Percentiles rank a stretch among this genome's conserved stretches.
Conservation (phyloP, 257 asterid genomes). For the Plantago elongata region DNA sequence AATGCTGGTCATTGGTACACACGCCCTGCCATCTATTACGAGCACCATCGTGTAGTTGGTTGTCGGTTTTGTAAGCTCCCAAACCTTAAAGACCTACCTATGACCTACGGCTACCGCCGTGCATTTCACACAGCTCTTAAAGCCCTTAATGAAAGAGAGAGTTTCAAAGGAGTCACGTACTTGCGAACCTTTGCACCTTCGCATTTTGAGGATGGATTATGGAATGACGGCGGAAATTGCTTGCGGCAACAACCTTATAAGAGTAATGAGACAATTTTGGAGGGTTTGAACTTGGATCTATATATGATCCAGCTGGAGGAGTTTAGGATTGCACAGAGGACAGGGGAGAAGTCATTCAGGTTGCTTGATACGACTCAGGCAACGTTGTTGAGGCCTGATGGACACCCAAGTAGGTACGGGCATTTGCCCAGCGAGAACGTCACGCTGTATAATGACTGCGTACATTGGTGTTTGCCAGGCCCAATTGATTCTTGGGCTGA, state of each 20-base stretch:
- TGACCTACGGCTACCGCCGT: conserved; percentile 36
- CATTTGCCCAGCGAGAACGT: conserved; percentile 57
- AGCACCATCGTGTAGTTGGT: conserved; percentile 30
- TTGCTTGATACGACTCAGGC: conserved; percentile 47
- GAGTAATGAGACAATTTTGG: conserved; percentile 38
- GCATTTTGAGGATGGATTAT: conserved; percentile 51
- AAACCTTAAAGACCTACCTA: conserved; percentile 29
- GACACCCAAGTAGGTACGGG: conserved; percentile 59
- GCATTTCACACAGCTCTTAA: conserved; percentile 38
- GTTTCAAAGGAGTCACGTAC: conserved; percentile 26
- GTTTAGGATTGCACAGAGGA: conserved; percentile 32
- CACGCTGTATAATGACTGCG: conserved; percentile 38
- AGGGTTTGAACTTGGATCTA: conserved; percentile 35
- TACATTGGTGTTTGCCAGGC: conserved; percentile 44
- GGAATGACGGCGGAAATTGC: conserved; percentile 60
- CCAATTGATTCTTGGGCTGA: conserved; percentile 15
- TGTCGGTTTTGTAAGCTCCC: conserved; percentile 44
- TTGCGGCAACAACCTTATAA: conserved; percentile 37
- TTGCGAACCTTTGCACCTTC: conserved; percentile 56
- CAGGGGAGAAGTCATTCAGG: conserved; percentile 31
- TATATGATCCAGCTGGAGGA: conserved; percentile 47
- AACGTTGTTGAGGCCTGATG: conserved; percentile 62
- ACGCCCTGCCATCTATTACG: conserved; percentile 39
- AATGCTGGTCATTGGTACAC: conserved; percentile 67
- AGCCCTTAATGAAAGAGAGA: conserved; percentile 20